Evolutionary conservation across 768 basidiomycete genomes (phyloP).

Genomic region (Amanita pallidorosea): DNA sequence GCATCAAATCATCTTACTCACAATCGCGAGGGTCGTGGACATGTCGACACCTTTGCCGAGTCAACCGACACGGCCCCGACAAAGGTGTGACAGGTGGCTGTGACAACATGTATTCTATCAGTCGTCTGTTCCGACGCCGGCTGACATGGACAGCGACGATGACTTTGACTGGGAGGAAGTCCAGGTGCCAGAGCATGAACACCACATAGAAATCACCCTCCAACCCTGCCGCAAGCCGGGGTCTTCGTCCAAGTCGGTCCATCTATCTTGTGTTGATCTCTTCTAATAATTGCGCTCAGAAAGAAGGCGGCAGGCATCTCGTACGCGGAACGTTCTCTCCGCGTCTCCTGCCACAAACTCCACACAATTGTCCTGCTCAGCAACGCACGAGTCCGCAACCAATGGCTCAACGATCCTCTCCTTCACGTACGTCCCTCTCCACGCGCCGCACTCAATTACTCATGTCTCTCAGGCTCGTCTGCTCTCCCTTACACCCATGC

Average conservation of each 20-base stretch:
- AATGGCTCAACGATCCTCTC: conserved; percentile 72
- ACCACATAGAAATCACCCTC: conserved; percentile 66
- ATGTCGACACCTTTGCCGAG: no score
- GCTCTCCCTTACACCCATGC: conserved; percentile 74
- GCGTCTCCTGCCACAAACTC: conserved; percentile 80
- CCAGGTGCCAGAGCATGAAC: conserved; percentile 40
- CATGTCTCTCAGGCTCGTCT: conserved; percentile 61
- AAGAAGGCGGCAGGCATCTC: conserved; percentile 36
- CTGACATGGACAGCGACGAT: conserved; percentile 39
- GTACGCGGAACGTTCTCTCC: conserved; percentile 58
- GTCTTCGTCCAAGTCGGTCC: conserved; percentile 34
- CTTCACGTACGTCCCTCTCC: conserved; percentile 56
- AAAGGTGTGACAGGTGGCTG: neutral
- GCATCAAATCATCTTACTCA: no score
- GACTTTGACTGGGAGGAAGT: conserved; percentile 81
- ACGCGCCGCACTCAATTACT: neutral
- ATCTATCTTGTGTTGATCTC: conserved; percentile 6
- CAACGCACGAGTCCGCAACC: conserved; percentile 67
- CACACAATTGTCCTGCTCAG: conserved; percentile 78
- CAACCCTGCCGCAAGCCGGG: conserved; percentile 28
- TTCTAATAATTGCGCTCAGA: conserved; percentile 14
- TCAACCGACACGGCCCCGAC: no score
- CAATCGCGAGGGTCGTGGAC: no score
- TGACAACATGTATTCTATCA: neutral
- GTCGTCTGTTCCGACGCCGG: conserved; percentile 9